Evolutionary conservation across 2,329 filamentous ascomycete species (phyloP), one percentile per base, ranked within the genome.

Genomic region (Penicillium sp.): DNA sequence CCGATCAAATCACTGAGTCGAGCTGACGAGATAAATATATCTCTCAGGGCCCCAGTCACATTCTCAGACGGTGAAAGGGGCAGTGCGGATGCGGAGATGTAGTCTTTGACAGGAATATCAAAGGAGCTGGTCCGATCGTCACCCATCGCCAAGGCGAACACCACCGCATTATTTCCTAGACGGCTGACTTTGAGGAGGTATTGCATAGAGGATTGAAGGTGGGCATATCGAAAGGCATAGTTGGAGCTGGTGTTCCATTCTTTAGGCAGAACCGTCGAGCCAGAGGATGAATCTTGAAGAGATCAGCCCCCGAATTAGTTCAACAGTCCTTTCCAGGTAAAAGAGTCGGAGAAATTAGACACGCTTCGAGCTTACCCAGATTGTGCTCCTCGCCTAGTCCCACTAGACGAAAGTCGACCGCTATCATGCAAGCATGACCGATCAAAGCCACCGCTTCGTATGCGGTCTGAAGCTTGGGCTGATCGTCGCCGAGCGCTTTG

Each of bases 381-480:
- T 76, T 80, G 63, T 90, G 82, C 45, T 91, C 88, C 68, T 97
- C 89, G 41, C 85, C 80, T n/a, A 95, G 83, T 2, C 90, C 90
- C 13, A 89, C 71, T 3, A 97, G 76, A 45, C 84, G 79, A 66
- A 96, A 97, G 54, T 83, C 87, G 2, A 91, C 81, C 7, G 84
- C 83, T 25, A 81, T 67, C 83, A 97, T 87, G 61, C 84, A 89
- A 3, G 88, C 86, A 68, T 98, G 91, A 18, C 84, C 76, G 53
- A 94, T 84, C 25, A 97, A 79, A 12, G 88, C 89, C 51, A 96
- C 75, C 41, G 86, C 88, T 71, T 97, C 90, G 66, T 86, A 88
- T 0, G 85, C 51, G 52, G 67, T 68, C 43, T 69, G 68, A 51
- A 76, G 57, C 42, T 51, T 63, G 25, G 53, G 55, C 40, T 62